Evolutionary conservation across 1,284 basidiomycete species (phyloP).

Genomic region (Austroboletus novae-zelandiae): DNA sequence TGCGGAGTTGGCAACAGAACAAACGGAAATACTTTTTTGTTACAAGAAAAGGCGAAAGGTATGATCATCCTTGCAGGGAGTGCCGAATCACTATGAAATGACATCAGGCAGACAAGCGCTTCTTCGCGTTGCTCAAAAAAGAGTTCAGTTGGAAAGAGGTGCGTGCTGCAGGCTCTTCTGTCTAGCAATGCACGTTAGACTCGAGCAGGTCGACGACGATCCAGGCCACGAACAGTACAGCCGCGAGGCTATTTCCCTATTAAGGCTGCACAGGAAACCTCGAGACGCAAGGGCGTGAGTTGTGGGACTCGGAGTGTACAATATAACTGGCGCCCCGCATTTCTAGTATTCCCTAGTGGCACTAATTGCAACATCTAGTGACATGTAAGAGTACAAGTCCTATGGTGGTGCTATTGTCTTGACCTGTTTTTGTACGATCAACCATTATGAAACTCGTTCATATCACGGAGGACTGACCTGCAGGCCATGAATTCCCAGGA

Average conservation of each 20-base stretch:
- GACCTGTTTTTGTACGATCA: slow-evolving; percentile 24
- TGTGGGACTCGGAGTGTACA: not conserved
- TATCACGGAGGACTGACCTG: slow-evolving; percentile 58
- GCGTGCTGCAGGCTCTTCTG: slow-evolving; percentile 3
- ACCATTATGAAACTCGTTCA: not conserved
- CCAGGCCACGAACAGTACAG: slow-evolving; percentile 48
- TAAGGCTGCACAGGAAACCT: slow-evolving; percentile 40
- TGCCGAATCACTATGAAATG: slow-evolving; percentile 2
- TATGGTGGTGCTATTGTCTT: slow-evolving; percentile 30
- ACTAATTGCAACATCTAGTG: slow-evolving; percentile 5
- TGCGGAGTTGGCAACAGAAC: slow-evolving; percentile 54
- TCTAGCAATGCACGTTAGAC: not conserved
- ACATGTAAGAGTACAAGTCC: not conserved
- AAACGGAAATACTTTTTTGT: slow-evolving; percentile 81
- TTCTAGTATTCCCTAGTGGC: not conserved
- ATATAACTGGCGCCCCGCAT: too few relatives aligned
- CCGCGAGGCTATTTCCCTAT: slow-evolving; percentile 56
- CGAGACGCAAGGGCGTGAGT: not conserved
- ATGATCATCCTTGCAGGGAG: not conserved
- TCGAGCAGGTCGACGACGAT: slow-evolving; percentile 49
- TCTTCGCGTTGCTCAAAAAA: slow-evolving; percentile 82
- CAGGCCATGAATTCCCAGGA: slow-evolving; percentile 89
- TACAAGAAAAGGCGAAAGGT: slow-evolving; percentile 94
- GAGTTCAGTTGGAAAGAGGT: slow-evolving; percentile 79
- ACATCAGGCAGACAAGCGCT: slow-evolving; percentile 82